Base-by-base conservation (phyloP, 202 grass and related monocot genomes). In the Schoenoplectus tabernaemontani region DNA sequence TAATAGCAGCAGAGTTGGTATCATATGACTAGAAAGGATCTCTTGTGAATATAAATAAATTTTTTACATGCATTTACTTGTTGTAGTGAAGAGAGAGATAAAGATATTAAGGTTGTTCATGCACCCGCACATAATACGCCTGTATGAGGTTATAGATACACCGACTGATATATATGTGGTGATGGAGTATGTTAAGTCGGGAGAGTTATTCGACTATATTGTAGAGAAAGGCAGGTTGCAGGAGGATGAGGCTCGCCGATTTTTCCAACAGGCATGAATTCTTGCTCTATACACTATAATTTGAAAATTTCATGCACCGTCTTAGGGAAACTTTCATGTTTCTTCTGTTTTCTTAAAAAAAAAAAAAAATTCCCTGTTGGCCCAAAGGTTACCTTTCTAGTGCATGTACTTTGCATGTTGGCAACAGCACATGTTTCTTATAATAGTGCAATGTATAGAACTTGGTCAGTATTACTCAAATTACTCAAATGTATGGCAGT, bases 81-180 rank as follows among this genome's bases (percentile, higher is more conserved):
- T 88, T 84, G 82, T 65, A 97, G 93, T 97, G 10, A 93, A 91
- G 76, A 85, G 93, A 83, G 93, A 97, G 79, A 97, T 97, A 76
- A 97, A 97, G 82, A 97, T 97, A 91, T 81, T 97, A 60, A 90
- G 93, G 79, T 57, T 97, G 28, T 97, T 97, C 81, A 97, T 97
- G 93, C 93, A 97, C 43, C 93, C 93, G 0, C 93, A 97, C 80
- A 97, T 97, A 61, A 97, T 97, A 71, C 91, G 91, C 47, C 91
- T 97, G 70, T 97, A 97, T 87, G 93, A 97, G 67, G 93, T 97
- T 39, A 97, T 97, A 75, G 93, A 97, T 59, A 91, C 91, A 13
- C 89, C 76, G 11, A 69, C 91, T 61, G 91, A 97, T 73, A 97
- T 97, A 66, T 91, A 83, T 53, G 89, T 97, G 57, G 86, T 97